These are phyloP conservation scores for Pelargonium australe DNA, from an alignment of 441 rosid species.

Conservation along the genomic window DNA sequence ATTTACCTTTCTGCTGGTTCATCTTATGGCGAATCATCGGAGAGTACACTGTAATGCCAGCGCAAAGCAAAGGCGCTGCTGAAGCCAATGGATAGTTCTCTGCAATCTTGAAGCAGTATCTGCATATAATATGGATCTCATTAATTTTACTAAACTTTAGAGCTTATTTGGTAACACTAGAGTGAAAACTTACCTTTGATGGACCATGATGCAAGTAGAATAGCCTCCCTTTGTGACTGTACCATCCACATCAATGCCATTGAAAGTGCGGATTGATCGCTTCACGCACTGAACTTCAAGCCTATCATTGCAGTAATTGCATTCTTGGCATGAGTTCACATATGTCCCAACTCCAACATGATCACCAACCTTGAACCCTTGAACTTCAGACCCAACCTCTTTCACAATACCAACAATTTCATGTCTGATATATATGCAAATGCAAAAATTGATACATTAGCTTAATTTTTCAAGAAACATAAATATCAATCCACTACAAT, in stretches of 20 bases:
- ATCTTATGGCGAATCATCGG: conserved; percentile 81
- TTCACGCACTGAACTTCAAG: conserved; percentile 51
- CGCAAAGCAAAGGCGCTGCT: conserved; percentile 87
- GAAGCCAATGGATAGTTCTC: conserved; percentile 54
- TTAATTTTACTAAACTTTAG: too few species aligned
- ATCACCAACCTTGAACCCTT: conserved; percentile 60
- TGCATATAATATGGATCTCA: conserved; percentile 17
- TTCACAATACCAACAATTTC: conserved; percentile 75
- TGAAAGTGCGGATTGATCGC: conserved; percentile 16
- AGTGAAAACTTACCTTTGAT: neutral
- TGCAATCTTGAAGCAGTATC: conserved; percentile 80
- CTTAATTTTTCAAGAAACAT: neutral
- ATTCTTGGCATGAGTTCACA: conserved; percentile 70
- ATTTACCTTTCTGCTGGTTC: conserved; percentile 69
- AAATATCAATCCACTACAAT: neutral
- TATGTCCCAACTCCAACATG: conserved; percentile 84
- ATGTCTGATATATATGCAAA: conserved; percentile 38
- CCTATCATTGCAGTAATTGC: conserved; percentile 54
- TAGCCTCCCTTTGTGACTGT: neutral
- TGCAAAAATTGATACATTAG: neutral
- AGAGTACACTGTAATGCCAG: conserved; percentile 76
- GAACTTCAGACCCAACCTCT: conserved; percentile 65
- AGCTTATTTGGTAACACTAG: too few species aligned
- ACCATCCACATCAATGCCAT: neutral
- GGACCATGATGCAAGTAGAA: neutral